Base-by-base conservation (phyloP, 208 protist species). In the Crithidia expoeki region DNA sequence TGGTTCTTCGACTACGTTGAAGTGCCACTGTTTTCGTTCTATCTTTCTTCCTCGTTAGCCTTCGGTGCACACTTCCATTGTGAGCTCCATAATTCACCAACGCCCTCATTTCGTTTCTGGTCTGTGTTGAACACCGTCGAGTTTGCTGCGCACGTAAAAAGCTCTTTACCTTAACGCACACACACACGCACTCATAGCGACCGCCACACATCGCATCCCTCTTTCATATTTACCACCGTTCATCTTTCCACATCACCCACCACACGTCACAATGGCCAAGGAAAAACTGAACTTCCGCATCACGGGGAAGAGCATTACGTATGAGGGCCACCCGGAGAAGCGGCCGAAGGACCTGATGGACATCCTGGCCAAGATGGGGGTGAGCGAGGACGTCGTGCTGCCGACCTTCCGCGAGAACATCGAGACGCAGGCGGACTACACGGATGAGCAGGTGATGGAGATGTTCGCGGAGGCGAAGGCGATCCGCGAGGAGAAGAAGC, bases 301-400 rank as follows among this genome's bases (percentile, higher is more conserved):
- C 59, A 64, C 25, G 42, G 83, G 87, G 17, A 84, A 87, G 51
- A 69, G 46, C 51, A 80, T 95, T 50, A 72, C 80, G 32, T 95
- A 95, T 76, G 85, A 95, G 53, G 90, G 90, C 40, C 46, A 89
- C 49, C 74, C 79, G 2, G 79, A 86, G 44, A 86, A 62, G 57
- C 81, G 86, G 36, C 49, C 67, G n/a, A 89, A 84, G 65, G 89
- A 95, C 66, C 59, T 95, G 21, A 83, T 95, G 70, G 85, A 91
- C 52, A 92, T 95, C 72, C 67, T 95, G 33, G 80, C 79, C 21
- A 95, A 92, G 69, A 67, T 95, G 75, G 77, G 78, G 14, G 81
- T 91, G 38, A 58, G 53, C 27, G 61, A 88, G 21, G 65, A 75
- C 23, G 75, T 47, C 2, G 86, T 83, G 27, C 59, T 95, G 17